Percentiles rank a stretch among this genome's conserved stretches.
Evolutionary conservation across 306 rosid genomes (phyloP).

Genomic region (Macrotyloma uniflorum): DNA sequence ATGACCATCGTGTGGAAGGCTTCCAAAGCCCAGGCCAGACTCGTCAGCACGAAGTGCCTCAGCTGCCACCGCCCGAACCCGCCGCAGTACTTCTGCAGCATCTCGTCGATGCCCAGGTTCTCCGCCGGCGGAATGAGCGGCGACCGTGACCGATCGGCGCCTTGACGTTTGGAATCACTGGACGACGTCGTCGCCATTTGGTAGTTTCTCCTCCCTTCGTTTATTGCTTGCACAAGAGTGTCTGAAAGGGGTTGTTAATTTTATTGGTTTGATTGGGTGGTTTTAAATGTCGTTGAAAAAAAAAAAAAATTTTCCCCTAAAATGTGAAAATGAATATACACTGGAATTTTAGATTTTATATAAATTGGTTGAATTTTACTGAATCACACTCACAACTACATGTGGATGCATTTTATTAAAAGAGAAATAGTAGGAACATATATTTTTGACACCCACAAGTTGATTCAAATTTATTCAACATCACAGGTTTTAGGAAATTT

Average conservation of each 20-base stretch:
- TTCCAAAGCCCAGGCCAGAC: constrained; percentile 89
- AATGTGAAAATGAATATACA: too few species aligned
- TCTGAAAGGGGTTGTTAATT: not conserved
- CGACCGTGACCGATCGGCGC: constrained; percentile 19
- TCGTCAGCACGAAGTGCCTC: constrained; percentile 77
- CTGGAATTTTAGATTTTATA: too few species aligned
- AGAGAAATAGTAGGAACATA: too few species aligned
- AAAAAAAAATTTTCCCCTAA: too few species aligned
- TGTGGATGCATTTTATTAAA: too few species aligned
- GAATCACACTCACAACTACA: too few species aligned
- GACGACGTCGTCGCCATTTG: constrained; percentile 29
- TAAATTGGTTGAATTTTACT: too few species aligned
- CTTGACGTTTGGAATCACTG: not conserved
- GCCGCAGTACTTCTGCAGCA: constrained; percentile 76
- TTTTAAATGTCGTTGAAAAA: too few species aligned
- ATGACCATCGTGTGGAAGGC: constrained; percentile 96
- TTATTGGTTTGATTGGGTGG: too few species aligned
- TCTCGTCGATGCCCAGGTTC: constrained; percentile 72
- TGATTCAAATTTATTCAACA: too few species aligned
- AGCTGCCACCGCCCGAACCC: constrained; percentile 89
- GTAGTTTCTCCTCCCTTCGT: not conserved
- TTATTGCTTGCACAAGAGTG: not conserved
- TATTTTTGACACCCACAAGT: too few species aligned
- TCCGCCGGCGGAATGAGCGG: constrained; percentile 48
- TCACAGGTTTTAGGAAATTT: too few species aligned